phyloP scores from a whole-genome alignment of 2,329 filamentous ascomycete species.

The Talaromyces amestolkiae region DNA sequence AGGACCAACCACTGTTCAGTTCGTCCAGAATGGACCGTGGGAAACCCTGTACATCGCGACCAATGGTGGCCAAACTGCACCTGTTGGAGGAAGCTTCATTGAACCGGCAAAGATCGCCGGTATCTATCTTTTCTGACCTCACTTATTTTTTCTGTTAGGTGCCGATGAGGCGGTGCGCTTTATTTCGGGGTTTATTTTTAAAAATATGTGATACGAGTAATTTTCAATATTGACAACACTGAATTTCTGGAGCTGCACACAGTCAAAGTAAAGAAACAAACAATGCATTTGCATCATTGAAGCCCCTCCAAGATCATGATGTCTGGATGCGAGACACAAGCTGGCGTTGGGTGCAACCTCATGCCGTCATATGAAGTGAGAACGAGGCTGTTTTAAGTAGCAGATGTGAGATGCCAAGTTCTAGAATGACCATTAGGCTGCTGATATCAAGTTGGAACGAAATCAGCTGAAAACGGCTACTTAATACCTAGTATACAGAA shows the following conservation, averaged over 20 bases:
- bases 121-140: conserved; percentile 5
- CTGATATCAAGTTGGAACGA: background rate
- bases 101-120: conserved; percentile 20
- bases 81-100: conserved; percentile 17
- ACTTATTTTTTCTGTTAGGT: background rate
- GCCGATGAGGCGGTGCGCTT: no score
- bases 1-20: conserved; percentile 22
- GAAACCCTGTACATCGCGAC: conserved; percentile 22
- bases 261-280: background rate
- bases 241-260: background rate
- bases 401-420: background rate
- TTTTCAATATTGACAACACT: background rate
- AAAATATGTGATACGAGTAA: background rate
- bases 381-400: background rate
- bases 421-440: background rate
- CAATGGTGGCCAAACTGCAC: conserved; percentile 18
- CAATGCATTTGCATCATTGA: no score
- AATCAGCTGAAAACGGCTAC: background rate
- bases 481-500: background rate
- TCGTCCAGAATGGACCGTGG: conserved; percentile 17
- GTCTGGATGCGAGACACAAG: background rate
- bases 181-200: background rate
- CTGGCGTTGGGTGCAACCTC: background rate
- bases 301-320: background rate
- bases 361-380: background rate